phyloP scores from a whole-genome alignment of 495 filamentous ascomycete species.

The Aspergillus carlsbadensis region DNA sequence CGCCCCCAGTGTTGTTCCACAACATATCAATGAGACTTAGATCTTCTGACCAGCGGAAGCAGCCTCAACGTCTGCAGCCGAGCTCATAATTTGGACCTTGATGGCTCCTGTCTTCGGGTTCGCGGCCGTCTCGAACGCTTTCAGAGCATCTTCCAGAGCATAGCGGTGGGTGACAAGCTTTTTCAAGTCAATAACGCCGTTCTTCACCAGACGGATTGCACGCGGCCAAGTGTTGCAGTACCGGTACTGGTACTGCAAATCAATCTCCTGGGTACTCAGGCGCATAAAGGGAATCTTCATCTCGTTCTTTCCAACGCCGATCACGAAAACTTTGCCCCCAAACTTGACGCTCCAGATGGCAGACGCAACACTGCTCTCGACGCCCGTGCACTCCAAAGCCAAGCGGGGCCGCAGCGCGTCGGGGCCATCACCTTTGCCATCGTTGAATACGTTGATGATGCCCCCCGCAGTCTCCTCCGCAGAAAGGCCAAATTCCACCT shows the following conservation, averaged over 20 bases:
- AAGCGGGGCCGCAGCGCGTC: slow-evolving; percentile 73
- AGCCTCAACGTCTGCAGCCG: slow-evolving; percentile 45
- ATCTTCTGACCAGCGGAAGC: slow-evolving; percentile 39
- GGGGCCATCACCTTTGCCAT: slow-evolving; percentile 47
- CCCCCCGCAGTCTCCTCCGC: slow-evolving; percentile 69
- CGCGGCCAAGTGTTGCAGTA: slow-evolving; percentile 95
- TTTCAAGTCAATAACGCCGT: slow-evolving; percentile 74
- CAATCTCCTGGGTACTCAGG: slow-evolving; percentile 84
- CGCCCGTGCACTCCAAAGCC: slow-evolving; percentile 86
- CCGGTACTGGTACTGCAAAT: slow-evolving; percentile 93
- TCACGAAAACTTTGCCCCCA: slow-evolving; percentile 90
- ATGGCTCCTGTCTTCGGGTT: slow-evolving; percentile 91
- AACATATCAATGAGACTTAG: slow-evolving; percentile 13
- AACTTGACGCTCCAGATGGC: slow-evolving; percentile 89
- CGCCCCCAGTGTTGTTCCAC: slow-evolving; percentile 5
- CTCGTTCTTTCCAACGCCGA: slow-evolving; percentile 91
- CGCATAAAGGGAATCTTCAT: slow-evolving; percentile 94
- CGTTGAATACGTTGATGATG: slow-evolving; percentile 56
- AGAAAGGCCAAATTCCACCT: slow-evolving; percentile 63
- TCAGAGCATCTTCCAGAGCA: slow-evolving; percentile 76
- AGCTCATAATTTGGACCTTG: slow-evolving; percentile 82
- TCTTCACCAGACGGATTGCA: slow-evolving; percentile 83
- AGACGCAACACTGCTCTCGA: slow-evolving; percentile 81
- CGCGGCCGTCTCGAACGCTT: slow-evolving; percentile 84
- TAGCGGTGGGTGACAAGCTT: slow-evolving; percentile 87